phyloP scores from a whole-genome alignment of 345 rosid species.

The Syzygium grande region DNA sequence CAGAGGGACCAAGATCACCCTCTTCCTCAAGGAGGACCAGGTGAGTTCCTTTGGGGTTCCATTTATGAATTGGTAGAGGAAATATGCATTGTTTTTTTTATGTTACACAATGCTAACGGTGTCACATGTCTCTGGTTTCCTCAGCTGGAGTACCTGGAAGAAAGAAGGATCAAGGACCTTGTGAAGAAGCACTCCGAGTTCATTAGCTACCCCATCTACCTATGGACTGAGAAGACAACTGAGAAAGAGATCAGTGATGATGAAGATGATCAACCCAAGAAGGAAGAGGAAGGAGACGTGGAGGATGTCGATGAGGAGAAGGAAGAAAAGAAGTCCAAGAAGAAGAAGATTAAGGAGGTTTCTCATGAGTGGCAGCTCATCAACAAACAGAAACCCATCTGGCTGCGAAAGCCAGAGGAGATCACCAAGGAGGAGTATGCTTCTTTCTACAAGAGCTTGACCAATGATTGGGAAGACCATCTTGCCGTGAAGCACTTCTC shows the following conservation, averaged over 20 bases:
- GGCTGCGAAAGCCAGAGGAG: conserved; percentile 41
- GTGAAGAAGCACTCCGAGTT: conserved; percentile 47
- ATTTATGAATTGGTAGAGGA: neutral
- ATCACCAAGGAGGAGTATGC: conserved; percentile 43
- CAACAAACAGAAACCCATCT: conserved; percentile 45
- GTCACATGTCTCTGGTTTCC: neutral
- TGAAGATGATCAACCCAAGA: conserved; percentile 37
- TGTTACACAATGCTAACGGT: no score
- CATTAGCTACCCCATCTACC: conserved; percentile 37
- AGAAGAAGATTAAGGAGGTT: conserved; percentile 43
- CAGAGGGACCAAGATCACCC: conserved; percentile 38
- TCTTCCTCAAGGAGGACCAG: conserved; percentile 41
- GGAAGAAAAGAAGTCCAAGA: conserved; percentile 30
- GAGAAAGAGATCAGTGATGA: conserved; percentile 44
- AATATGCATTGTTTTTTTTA: neutral
- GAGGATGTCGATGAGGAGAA: conserved; percentile 39
- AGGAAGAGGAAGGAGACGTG: conserved; percentile 34
- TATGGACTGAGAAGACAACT: conserved; percentile 42
- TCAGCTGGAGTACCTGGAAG: conserved; percentile 36
- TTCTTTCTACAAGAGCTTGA: conserved; percentile 35
- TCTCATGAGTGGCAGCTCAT: conserved; percentile 43
- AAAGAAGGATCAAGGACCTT: conserved; percentile 40
- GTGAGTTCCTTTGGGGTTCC: neutral
- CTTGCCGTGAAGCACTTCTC: conserved; percentile 42
- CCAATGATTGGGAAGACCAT: conserved; percentile 46